Conservation (phyloP, 257 asterid genomes). For the Marsdenia floribunda region DNA sequence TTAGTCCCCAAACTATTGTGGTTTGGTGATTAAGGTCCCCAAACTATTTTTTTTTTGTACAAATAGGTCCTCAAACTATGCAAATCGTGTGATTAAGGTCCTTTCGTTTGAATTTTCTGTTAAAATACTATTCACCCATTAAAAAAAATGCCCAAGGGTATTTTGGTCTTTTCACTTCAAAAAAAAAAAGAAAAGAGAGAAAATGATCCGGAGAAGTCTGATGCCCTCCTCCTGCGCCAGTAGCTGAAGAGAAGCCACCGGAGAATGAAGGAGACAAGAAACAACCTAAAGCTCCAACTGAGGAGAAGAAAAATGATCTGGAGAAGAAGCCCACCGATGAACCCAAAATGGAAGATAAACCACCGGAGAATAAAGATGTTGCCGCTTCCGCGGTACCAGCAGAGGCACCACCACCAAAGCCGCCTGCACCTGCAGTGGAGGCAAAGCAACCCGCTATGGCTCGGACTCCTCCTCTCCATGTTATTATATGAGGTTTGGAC, state of each 20-base stretch:
- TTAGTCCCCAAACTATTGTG: too few species aligned
- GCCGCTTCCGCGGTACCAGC: slow-evolving; percentile 20
- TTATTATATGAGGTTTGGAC: neutral
- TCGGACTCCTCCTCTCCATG: slow-evolving; percentile 19
- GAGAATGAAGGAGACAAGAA: slow-evolving; percentile 12
- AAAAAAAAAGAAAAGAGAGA: too few species aligned
- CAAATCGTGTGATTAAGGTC: too few species aligned
- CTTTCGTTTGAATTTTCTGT: too few species aligned
- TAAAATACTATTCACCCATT: too few species aligned
- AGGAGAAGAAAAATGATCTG: slow-evolving; percentile 33
- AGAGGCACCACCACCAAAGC: slow-evolving; percentile 27
- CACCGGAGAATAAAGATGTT: slow-evolving; percentile 33
- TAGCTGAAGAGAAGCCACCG: slow-evolving; percentile 30
- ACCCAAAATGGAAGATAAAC: slow-evolving; percentile 47
- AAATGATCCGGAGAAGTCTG: too few species aligned
- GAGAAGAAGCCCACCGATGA: slow-evolving; percentile 15
- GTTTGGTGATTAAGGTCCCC: too few species aligned
- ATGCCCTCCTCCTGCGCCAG: slow-evolving; percentile 25
- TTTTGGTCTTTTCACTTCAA: too few species aligned
- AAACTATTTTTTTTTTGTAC: too few species aligned
- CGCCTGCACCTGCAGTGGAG: slow-evolving; percentile 26
- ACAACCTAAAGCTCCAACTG: slow-evolving; percentile 20
- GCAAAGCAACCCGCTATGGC: slow-evolving; percentile 42
- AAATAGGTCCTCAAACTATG: too few species aligned
- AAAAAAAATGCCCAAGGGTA: too few species aligned